A percentile compares a stretch with the other conserved stretches of the same genome.
phyloP scores from a whole-genome alignment of 148 eudicot species.

The Bassia scoparia region DNA sequence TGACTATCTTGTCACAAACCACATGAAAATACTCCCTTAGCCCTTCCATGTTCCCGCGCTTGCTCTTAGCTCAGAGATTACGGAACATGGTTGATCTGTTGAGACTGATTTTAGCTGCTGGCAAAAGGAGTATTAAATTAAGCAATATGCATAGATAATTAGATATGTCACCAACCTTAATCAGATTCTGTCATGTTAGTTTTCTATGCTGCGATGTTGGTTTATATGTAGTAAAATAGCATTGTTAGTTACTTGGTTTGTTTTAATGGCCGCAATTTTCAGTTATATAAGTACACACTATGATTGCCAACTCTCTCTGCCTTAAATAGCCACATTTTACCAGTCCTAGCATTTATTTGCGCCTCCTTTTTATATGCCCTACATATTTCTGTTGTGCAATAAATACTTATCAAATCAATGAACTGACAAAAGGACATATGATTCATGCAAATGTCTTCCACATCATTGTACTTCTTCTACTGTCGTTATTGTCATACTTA shows the following conservation, averaged over 20 bases:
- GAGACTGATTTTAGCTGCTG: not conserved
- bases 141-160: no score
- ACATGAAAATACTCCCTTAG: not conserved
- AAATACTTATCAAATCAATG: not conserved
- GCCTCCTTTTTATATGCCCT: not conserved
- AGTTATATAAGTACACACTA: not conserved
- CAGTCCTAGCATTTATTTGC: not conserved
- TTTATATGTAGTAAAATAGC: not conserved
- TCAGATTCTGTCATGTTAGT: not conserved
- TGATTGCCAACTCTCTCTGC: not conserved
- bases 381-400: not conserved
- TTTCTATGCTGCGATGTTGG: not conserved
- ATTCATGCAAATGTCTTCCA: slow-evolving; percentile 5
- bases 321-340: not conserved
- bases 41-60: not conserved
- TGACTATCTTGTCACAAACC: not conserved
- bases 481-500: not conserved
- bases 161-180: not conserved
- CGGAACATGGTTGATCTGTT: not conserved
- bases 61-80: not conserved
- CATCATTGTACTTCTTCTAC: not conserved
- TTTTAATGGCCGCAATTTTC: slow-evolving; percentile 1
- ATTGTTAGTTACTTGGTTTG: no score
- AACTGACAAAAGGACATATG: not conserved
- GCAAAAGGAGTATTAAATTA: not conserved